A percentile compares a stretch with the other conserved stretches of the same genome.
These are phyloP conservation scores for Domatiomyces globalis DNA, from an alignment of 2,329 filamentous ascomycete genomes.

Conservation along the genomic window DNA sequence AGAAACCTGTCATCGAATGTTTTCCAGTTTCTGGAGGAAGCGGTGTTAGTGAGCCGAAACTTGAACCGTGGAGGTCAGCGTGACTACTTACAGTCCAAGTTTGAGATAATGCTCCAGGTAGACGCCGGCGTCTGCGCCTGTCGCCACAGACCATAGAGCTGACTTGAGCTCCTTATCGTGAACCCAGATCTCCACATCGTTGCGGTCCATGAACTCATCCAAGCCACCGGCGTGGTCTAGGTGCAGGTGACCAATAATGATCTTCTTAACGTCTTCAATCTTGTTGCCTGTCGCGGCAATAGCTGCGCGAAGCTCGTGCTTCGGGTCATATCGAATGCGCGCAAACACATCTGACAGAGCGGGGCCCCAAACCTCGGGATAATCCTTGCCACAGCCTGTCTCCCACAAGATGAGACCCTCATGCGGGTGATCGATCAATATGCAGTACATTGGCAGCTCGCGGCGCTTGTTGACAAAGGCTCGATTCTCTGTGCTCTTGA, in stretches of 20 bases:
- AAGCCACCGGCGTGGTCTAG: slow-evolving; percentile 17
- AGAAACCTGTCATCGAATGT: slow-evolving; percentile 28
- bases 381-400: slow-evolving; percentile 17
- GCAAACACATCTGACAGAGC: slow-evolving; percentile 13
- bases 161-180: slow-evolving; percentile 13
- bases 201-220: slow-evolving; percentile 14
- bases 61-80: background rate
- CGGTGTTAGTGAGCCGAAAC: too few relatives aligned
- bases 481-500: slow-evolving; percentile 8
- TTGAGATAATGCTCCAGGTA: slow-evolving; percentile 19
- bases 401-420: slow-evolving; percentile 19
- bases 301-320: slow-evolving; percentile 14
- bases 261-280: slow-evolving; percentile 18
- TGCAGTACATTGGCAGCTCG: slow-evolving; percentile 56
- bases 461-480: slow-evolving; percentile 60
- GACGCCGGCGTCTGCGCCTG: slow-evolving; percentile 14
- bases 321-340: slow-evolving; percentile 13
- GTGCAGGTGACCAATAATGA: slow-evolving; percentile 18
- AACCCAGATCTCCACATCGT: slow-evolving; percentile 16
- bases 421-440: slow-evolving; percentile 17
- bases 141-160: slow-evolving; percentile 17
- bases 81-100: slow-evolving; percentile 15
- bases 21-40: too few relatives aligned
- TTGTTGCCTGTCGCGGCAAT: slow-evolving; percentile 18
- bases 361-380: slow-evolving; percentile 16